Evolutionary conservation across 1,284 basidiomycete genomes (phyloP), one percentile per base, ranked within the genome.

Genomic region (Ceratorhiza oryzae-sativae): DNA sequence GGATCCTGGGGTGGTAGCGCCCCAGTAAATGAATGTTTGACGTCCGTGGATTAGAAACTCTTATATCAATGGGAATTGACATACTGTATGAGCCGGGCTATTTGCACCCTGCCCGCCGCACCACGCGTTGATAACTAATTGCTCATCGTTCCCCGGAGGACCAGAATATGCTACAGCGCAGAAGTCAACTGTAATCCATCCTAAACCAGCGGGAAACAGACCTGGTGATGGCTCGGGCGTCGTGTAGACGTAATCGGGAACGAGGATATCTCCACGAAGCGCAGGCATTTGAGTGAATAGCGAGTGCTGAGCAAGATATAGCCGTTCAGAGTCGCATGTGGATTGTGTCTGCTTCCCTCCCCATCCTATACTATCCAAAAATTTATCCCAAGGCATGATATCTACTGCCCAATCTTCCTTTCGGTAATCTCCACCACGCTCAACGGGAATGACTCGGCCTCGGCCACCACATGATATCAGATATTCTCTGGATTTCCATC

Each of bases 251-350:
- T 96, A 95, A 79, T 98, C 95, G 0, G 97, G 96, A 5, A 93
- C 77, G 12, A 86, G 75, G 60, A 97, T 87, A 77, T 98, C 97
- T 10, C 84, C 80, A 62, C 86, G 83, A 32, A 99, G 83, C 0
- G 80, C 79, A 0, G 94, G 95, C 76, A 98, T 95, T 79, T 99
- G 97, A 32, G 81, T 83, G 75, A 96, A 85, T 6, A 99, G 85
- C 75, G 89, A 86, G 80, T 98, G 90, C 77, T 99, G 97, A 0
- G 97, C 97, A 39, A 98, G 87, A 80, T 99, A 99, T n/a, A 59
- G 32, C 6, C 90, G 77, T 13, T 84, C 77, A 1, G 83, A 79
- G 25, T 74, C 39, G 75, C 67, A 49, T 61, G 27, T 25, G 6
- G 48, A 30, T 9, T 56, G 34, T 15, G 32, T 36, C 0, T 53